Evolutionary conservation across 176 grass and related monocot genomes (phyloP), one percentile per base, ranked within the genome.

Genomic region (Panicum miliaceum): DNA sequence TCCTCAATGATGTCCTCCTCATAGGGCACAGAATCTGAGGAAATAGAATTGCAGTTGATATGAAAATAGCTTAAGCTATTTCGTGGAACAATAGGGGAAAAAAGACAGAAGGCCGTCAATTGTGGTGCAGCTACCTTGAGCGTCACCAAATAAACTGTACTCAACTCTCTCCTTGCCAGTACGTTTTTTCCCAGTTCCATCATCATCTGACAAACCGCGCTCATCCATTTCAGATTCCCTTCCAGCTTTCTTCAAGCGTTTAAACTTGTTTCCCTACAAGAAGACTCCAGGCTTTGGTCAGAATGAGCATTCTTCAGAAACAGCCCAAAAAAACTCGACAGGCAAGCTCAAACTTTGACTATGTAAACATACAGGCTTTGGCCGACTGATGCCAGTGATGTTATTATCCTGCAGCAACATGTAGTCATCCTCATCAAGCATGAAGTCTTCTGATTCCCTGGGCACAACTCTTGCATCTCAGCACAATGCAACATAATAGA

Each of bases 381-480:
- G 93, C 0, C 90, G 88, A 83, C 81, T 85, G 60, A 99, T 90
- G 71, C 95, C 95, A 56, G 88, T 90, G 66, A 92, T 95, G 76
- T 98, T 98, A 74, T 96, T 96, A 66, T 96, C 97, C 85, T 96
- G 87, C 60, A 99, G 91, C 90, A 99, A 88, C 88, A 94, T 85
- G 48, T 99, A 99, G 78, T 99, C 97, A 92, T 99, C 97, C 52
- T 99, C 97, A 81, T 99, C 97, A 51, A 99, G 97, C 64, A 65
- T 86, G 56, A 89, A 99, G 12, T 89, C 92, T 62, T 91, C 97
- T 26, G 87, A 92, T 68, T 94, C 93, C 79, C 93, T 99, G 86
- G 71, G 42, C 38, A 86, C 6, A 88, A 34, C 22, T 70, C 13
- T 48, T 51, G 22, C 37, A 77, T 70, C 57, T 88, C 53, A 89